A percentile compares a stretch with the other conserved stretches of the same genome.
These are phyloP conservation scores for Aureobasidium sp. DNA, from an alignment of 2,329 filamentous ascomycete genomes.

Conservation along the genomic window DNA sequence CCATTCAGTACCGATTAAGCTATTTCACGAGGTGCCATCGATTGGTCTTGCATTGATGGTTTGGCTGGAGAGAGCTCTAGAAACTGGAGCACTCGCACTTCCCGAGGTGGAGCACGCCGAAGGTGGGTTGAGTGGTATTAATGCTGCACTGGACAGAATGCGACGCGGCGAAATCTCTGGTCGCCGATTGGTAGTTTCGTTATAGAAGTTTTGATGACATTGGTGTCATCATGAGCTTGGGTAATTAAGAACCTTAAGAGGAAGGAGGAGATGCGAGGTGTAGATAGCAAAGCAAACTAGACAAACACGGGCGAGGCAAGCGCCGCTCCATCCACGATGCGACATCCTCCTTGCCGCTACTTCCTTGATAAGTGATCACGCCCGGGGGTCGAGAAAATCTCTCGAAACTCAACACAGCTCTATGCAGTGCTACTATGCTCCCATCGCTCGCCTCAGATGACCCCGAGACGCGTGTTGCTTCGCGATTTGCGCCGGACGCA, in stretches of 20 bases:
- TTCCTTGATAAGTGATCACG: not conserved
- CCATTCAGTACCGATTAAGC: slow-evolving; percentile 66
- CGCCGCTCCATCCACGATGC: not conserved
- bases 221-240: not conserved
- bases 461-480: not conserved
- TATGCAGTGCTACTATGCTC: not conserved
- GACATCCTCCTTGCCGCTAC: not conserved
- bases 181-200: slow-evolving; percentile 59
- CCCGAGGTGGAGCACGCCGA: slow-evolving; percentile 61
- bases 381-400: not conserved
- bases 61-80: slow-evolving; percentile 63
- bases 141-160: slow-evolving; percentile 59
- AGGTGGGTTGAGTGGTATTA: slow-evolving; percentile 59
- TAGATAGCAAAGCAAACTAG: not conserved
- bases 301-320: not conserved
- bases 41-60: slow-evolving; percentile 56
- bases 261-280: not conserved
- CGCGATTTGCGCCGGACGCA: not conserved
- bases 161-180: slow-evolving; percentile 60
- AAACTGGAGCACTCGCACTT: slow-evolving; percentile 45
- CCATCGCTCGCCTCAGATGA: not conserved
- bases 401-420: too few relatives aligned
- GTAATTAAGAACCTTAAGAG: too few relatives aligned
- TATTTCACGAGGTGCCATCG: slow-evolving; percentile 62
- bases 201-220: not conserved